Evolutionary conservation across 805 yeast genomes (phyloP), one percentile per base, ranked within the genome.

Genomic region (Kazachstania psychrophila): DNA sequence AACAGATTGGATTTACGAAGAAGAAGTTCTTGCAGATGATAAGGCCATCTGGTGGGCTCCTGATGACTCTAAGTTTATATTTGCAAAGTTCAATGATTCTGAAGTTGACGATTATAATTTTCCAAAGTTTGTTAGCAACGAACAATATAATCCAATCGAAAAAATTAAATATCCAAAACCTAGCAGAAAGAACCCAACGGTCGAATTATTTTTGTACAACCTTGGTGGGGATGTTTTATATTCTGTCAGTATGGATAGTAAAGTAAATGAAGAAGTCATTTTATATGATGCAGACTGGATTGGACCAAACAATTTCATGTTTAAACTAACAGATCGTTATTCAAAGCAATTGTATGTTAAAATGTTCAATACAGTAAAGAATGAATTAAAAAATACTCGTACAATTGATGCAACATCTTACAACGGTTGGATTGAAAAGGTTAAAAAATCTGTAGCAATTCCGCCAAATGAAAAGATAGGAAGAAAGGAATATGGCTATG

Each of bases 1-100:
- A 43, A 77, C 88, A 0, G 92, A 82, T 50, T 83, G 94, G 92
- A 78, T 82, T 2, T 82, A 82, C 54, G 94, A 83, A 54, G 94
- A 83, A 51, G 94, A 83, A 49, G 83, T 83, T 1, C 58, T 77
- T 10, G 69, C 68, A 0, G 48, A 61, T 12, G 88, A 79, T 43
- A 58, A 54, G 24, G 75, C 81, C 0, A 60, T 81, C 10, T 81
- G 86, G 82, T 82, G 89, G 87, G 62, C 78, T 12, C 78, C 80
- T 1, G 74, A 75, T 43, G 82, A 78, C 44, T 54, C 72, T 2
- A 62, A 62, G 37, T 43, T 81, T 32, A 62, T 78, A 0, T 83
- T 64, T 47, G 67, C 79, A 42, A 68, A 62, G 43, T 66, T 73
- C 16, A 69, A 82, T 47, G 88, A 81, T 43, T 66, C 80, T 0